A percentile compares a stretch with the other conserved stretches of the same genome.
phyloP scores from a whole-genome alignment of 2,329 filamentous ascomycete genomes.

The Verticillium dahliae region DNA sequence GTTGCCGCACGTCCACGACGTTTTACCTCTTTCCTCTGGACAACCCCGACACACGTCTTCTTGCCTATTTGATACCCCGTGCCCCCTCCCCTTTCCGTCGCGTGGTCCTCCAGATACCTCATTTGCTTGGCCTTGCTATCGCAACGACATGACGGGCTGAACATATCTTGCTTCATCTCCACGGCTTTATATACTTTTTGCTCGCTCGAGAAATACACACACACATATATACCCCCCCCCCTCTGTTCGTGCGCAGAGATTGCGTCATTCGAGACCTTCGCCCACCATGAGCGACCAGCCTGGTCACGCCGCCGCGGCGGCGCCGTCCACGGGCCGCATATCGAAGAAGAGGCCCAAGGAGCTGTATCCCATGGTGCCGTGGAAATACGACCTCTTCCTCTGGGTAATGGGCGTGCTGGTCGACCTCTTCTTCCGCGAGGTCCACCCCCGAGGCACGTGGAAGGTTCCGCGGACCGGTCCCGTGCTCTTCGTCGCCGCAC shows the following conservation, averaged over 20 bases:
- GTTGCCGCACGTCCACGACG: not conserved
- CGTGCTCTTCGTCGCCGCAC: constrained; percentile 91
- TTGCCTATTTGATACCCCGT: not conserved
- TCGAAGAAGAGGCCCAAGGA: constrained; percentile 36
- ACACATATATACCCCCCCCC: not conserved
- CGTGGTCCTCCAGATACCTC: not conserved
- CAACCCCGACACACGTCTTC: not conserved
- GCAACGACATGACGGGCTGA: not conserved
- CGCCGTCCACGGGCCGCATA: constrained; percentile 17
- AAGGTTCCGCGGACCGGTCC: constrained; percentile 84
- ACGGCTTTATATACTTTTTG: not conserved
- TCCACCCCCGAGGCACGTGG: constrained; percentile 92
- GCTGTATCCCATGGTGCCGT: constrained; percentile 59
- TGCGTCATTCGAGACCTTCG: not conserved
- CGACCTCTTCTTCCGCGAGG: constrained; percentile 96
- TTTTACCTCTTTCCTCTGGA: not conserved
- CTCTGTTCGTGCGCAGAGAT: not conserved
- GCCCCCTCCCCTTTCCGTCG: not conserved
- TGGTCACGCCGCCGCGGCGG: constrained; percentile 8
- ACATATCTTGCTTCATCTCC: not conserved
- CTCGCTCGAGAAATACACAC: not conserved
- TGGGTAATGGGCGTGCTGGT: constrained; percentile 76
- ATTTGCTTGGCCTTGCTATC: not conserved
- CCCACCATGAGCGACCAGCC: constrained; percentile 1
- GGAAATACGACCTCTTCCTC: constrained; percentile 71